Evolutionary conservation across 208 protist genomes (phyloP), one percentile per base, ranked within the genome.

Genomic region (Leishmania major): DNA sequence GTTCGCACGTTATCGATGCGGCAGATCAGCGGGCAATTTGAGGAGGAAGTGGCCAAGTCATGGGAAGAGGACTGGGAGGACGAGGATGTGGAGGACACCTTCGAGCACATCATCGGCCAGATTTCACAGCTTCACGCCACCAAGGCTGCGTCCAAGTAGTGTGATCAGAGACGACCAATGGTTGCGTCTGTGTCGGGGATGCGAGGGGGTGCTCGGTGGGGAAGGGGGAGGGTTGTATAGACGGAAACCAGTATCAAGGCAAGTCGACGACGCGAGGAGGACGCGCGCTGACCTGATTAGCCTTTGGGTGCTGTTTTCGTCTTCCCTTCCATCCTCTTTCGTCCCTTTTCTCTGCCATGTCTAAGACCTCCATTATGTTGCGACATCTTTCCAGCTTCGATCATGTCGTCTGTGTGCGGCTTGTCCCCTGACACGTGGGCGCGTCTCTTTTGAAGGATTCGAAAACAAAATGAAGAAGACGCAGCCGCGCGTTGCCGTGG

Each of bases 41-140:
- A 98, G 51, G 93, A 96, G 59, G 95, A 98, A 85, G 95, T 98
- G 72, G 84, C 91, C 78, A 95, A 96, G 86, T 93, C 90, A 55
- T 98, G 93, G 92, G 93, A 98, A 75, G 95, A 98, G 87, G 95
- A 98, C 80, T 98, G 95, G 95, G 95, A 98, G 81, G 95, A 98
- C 85, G 95, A 98, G 80, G 95, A 98, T 75, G 85, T 96, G n/a
- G 93, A 96, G 78, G 95, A 98, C 85, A 98, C 95, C 60, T 96
- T 96, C 77, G 95, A 98, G 75, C 79, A 89, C 35, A 93, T 96
- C 60, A 98, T 98, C 88, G 95, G 93, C 7, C 85, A 92, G 74
- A 96, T 98, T 72, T 89, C 87, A 1, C 85, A 91, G 67, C 79
- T 90, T 10, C 87, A 91, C 59, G 91, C 89, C 37, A 89, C 89